Percentiles rank a stretch among this genome's conserved stretches.
These are phyloP conservation scores for Dionaea muscipula DNA, from an alignment of 179 eudicot genomes.

Conservation along the genomic window DNA sequence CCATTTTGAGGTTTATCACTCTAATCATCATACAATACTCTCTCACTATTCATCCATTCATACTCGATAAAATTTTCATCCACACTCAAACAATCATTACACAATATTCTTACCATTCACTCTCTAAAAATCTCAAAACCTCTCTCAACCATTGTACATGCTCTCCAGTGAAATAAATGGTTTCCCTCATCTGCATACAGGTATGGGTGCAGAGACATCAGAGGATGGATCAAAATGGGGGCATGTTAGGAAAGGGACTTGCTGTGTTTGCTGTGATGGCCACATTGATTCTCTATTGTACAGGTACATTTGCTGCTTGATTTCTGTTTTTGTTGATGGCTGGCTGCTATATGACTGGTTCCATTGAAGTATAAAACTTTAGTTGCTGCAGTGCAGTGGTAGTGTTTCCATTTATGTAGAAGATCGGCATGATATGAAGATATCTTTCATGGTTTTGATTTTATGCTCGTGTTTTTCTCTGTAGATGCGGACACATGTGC, in stretches of 20 bases:
- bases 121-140: too few relatives aligned
- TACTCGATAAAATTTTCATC: too few relatives aligned
- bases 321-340: not conserved
- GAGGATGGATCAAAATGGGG: conserved; percentile 95
- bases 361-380: not conserved
- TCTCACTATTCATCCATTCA: too few relatives aligned
- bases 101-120: too few relatives aligned
- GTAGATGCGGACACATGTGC: conserved; percentile 99
- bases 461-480: conserved; percentile 6
- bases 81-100: too few relatives aligned
- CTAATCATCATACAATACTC: too few relatives aligned
- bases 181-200: not conserved
- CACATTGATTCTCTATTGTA: conserved; percentile 87
- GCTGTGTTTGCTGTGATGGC: conserved; percentile 89
- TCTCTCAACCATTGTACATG: too few relatives aligned
- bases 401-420: not conserved
- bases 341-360: not conserved
- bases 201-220: conserved; percentile 54
- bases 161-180: too few relatives aligned
- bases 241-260: conserved; percentile 78
- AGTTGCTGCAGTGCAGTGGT: too few relatives aligned
- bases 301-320: conserved; percentile 37
- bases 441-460: not conserved
- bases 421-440: not conserved
- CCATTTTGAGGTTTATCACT: too few relatives aligned